Evolutionary conservation across 192 early-diverging fungal genomes (phyloP).

Genomic region (Backusella circina): DNA sequence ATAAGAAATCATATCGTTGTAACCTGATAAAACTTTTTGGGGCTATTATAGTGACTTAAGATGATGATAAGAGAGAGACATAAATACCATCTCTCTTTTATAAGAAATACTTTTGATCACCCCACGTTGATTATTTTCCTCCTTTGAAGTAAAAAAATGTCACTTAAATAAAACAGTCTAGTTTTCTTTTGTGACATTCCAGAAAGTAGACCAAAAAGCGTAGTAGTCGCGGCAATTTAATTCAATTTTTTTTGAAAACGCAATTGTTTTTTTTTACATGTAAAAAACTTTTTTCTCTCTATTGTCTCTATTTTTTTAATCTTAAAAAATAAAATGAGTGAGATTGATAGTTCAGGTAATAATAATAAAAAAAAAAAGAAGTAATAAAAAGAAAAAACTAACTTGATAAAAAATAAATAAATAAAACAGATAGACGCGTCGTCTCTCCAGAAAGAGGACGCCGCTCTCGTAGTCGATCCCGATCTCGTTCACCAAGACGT

Average conservation of each 20-base stretch:
- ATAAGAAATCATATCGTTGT: too few relatives aligned
- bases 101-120: too few relatives aligned
- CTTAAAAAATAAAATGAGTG: background rate
- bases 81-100: too few relatives aligned
- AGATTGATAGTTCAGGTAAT: constrained; percentile 13
- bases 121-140: too few relatives aligned
- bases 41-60: too few relatives aligned
- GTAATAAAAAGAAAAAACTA: background rate
- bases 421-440: constrained; percentile 8
- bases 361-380: background rate
- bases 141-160: too few relatives aligned
- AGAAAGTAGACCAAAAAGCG: too few relatives aligned
- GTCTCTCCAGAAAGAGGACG: constrained; percentile 23
- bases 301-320: background rate
- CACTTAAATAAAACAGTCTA: too few relatives aligned
- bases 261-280: background rate
- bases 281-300: background rate
- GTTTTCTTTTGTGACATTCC: too few relatives aligned
- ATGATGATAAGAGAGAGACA: too few relatives aligned
- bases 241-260: background rate
- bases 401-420: background rate
- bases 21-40: too few relatives aligned
- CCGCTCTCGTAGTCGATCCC: constrained; percentile 20
- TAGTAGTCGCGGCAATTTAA: background rate
- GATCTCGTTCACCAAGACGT: constrained; percentile 27